phyloP scores from a whole-genome alignment of 2,329 filamentous ascomycete genomes.

The Purpureocillium takamizusanense region DNA sequence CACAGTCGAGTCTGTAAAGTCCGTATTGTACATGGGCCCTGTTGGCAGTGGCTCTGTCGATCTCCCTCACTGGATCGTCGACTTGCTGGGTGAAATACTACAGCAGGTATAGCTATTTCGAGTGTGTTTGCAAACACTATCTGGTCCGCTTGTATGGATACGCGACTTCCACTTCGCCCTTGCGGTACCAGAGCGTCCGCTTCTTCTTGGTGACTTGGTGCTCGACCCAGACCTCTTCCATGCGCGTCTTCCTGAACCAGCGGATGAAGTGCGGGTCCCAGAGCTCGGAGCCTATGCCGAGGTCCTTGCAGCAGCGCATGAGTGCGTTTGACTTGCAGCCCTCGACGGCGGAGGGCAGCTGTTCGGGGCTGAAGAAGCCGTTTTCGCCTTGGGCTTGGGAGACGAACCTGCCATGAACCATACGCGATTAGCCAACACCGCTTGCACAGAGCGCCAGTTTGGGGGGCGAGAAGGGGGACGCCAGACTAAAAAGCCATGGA shows the following conservation, averaged over 20 bases:
- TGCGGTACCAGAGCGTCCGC: constrained; percentile 78
- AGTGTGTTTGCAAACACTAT: background rate
- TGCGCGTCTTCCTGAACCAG: constrained; percentile 65
- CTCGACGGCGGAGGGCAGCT: constrained; percentile 88
- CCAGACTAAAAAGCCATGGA: no score
- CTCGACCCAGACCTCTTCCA: constrained; percentile 82
- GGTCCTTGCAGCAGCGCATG: constrained; percentile 96
- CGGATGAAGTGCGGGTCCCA: constrained; percentile 94
- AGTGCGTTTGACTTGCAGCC: constrained; percentile 96
- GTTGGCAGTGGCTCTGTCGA: no score
- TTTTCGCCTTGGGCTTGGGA: constrained; percentile 91
- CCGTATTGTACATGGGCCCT: no score
- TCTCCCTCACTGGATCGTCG: no score
- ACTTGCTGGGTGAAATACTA: no score
- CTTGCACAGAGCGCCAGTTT: no score
- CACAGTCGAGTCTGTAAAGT: no score
- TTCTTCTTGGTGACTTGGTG: constrained; percentile 80
- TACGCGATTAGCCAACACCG: no score
- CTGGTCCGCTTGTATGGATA: constrained; percentile 45
- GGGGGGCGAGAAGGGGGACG: no score
- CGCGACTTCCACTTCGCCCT: constrained; percentile 61
- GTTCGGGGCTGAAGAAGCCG: constrained; percentile 82
- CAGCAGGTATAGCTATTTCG: no score
- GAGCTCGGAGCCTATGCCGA: constrained; percentile 87
- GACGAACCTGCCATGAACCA: constrained; percentile 78